phyloP scores from a whole-genome alignment of 2,329 filamentous ascomycete species.

The Claviceps arundinis region DNA sequence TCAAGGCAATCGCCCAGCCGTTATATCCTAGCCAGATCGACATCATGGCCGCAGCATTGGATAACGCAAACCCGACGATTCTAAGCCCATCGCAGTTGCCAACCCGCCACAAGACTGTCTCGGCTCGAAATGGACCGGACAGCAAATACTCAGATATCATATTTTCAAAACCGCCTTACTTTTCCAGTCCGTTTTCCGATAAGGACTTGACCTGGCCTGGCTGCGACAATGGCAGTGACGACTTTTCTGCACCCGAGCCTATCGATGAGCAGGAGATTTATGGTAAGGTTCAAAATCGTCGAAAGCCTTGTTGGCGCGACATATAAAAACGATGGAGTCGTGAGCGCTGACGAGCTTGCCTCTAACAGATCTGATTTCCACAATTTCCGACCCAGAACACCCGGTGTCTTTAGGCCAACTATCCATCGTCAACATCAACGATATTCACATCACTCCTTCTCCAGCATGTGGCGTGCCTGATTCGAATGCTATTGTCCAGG shows the following conservation, averaged over 20 bases:
- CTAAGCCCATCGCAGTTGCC: slow-evolving; percentile 79
- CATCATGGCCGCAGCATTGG: slow-evolving; percentile 23
- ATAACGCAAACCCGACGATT: slow-evolving; percentile 89
- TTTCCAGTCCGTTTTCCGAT: slow-evolving; percentile 26
- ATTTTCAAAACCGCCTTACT: slow-evolving; percentile 31
- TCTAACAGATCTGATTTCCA: slow-evolving; percentile 69
- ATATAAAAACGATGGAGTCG: too few relatives aligned
- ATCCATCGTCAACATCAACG: slow-evolving; percentile 88
- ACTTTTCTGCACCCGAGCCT: slow-evolving; percentile 52
- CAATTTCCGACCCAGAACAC: slow-evolving; percentile 93
- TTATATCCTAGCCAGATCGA: not conserved
- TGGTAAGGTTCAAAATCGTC: slow-evolving; percentile 37
- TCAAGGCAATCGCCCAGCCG: too few relatives aligned
- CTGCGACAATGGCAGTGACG: slow-evolving; percentile 34
- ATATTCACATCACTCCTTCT: slow-evolving; percentile 61
- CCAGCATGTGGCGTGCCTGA: slow-evolving; percentile 25
- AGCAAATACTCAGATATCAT: slow-evolving; percentile 34
- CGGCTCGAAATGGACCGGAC: slow-evolving; percentile 33
- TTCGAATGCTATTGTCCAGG: slow-evolving; percentile 49
- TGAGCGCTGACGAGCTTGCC: not conserved
- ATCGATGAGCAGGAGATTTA: slow-evolving; percentile 98
- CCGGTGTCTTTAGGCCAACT: slow-evolving; percentile 86
- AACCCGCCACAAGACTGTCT: slow-evolving; percentile 47
- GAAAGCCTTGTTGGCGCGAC: not conserved
- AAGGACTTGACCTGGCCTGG: slow-evolving; percentile 22